Base-by-base conservation (phyloP, 1,139 yeast genomes). In the Nematodospora anomalae region DNA sequence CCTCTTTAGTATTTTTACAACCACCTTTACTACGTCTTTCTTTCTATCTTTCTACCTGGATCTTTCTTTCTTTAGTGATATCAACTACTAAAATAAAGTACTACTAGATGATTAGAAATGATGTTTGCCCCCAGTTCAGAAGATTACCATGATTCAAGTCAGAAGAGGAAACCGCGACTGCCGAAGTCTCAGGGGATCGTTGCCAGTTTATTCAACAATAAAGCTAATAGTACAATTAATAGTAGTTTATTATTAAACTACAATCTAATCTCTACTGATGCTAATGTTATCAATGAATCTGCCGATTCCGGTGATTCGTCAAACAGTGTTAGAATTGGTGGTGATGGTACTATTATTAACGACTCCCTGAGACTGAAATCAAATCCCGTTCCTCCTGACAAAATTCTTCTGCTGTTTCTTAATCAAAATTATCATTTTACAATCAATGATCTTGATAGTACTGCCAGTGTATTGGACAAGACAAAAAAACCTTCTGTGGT, bases 161-260 rank as follows among this genome's bases (percentile, higher is more conserved):
- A 44, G 30, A 61, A 60, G 47, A 64, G 65, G 36, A 63, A 64
- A 55, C 71, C 70, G 39, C 71, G 70, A 64, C 71, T 64, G 71
- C 65, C 60, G 27, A 44, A 55, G 71, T 65, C 71, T 63, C 71
- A 64, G 71, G 62, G 58, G 40, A n/a, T n/a, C n/a, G 43, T 39
- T 32, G 24, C 32, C 21, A 18, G 8, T 18, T 18, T 18, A 18
- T 6, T 18, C 8, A 6, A 18, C 8, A 8, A 18, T 18, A 18
- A 18, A n/a, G n/a, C n/a, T 18, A 18, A 8, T 18, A 18, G 21
- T 18, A 6, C 21, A 18, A 8, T 8, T 8, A 18, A 18, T 18
- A 8, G n/a, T n/a, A n/a, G n/a, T n/a, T n/a, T n/a, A n/a, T n/a
- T n/a, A n/a, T n/a, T n/a, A n/a, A n/a, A n/a, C n/a, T n/a, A n/a